These are phyloP conservation scores for Calonectria crousiana DNA, from an alignment of 2,329 filamentous ascomycete species.

Conservation along the genomic window DNA sequence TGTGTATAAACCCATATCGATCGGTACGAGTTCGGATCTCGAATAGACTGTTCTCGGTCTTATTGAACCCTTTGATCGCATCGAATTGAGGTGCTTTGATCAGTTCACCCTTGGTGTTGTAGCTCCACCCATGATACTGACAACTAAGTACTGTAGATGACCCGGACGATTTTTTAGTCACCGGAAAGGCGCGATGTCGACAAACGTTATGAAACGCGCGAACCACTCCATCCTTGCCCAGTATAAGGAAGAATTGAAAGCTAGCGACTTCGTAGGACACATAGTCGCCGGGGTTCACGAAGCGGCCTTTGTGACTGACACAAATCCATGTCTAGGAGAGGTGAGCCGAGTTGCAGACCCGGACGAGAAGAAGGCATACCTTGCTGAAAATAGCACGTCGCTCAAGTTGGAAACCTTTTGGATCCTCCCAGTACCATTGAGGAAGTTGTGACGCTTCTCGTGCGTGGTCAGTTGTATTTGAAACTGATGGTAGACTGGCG, in stretches of 20 bases:
- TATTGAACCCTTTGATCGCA: slow-evolving; percentile 53
- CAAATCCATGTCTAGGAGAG: slow-evolving; percentile 53
- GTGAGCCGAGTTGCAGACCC: neutral
- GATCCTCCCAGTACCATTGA: slow-evolving; percentile 30
- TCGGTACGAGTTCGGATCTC: slow-evolving; percentile 14
- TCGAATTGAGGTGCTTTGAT: slow-evolving; percentile 58
- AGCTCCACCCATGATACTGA: slow-evolving; percentile 61
- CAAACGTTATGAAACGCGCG: slow-evolving; percentile 58
- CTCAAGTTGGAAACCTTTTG: slow-evolving; percentile 57
- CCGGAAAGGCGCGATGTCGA: slow-evolving; percentile 57
- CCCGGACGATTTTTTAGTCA: slow-evolving; percentile 52
- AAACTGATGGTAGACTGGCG: neutral
- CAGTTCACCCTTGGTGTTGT: slow-evolving; percentile 55
- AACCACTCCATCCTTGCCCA: slow-evolving; percentile 40
- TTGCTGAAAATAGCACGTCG: slow-evolving; percentile 55
- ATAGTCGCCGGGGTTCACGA: slow-evolving; percentile 51
- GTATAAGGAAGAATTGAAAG: slow-evolving; percentile 54
- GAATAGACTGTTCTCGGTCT: slow-evolving; percentile 46
- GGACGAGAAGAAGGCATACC: neutral
- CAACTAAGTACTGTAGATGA: slow-evolving; percentile 55
- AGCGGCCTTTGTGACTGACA: slow-evolving; percentile 50
- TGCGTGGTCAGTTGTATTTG: neutral
- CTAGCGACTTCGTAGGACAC: slow-evolving; percentile 49
- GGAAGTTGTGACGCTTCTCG: neutral
- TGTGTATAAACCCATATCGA: slow-evolving; percentile 18